Evolutionary conservation across 305 asterid genomes (phyloP).

Genomic region (Petunia hybrid): DNA sequence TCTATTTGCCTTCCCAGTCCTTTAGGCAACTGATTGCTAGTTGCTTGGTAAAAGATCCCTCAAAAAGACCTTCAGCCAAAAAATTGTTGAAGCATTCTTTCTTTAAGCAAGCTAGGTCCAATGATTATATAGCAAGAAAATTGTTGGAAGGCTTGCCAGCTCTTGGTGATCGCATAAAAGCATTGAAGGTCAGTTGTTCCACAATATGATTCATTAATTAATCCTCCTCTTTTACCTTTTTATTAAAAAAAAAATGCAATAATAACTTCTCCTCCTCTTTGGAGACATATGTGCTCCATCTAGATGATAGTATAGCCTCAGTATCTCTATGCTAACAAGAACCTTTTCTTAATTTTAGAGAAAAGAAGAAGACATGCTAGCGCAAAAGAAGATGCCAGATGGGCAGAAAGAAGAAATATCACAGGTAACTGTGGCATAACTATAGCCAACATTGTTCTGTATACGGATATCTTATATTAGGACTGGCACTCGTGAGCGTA

Average conservation of each 20-base stretch:
- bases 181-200: conserved; percentile 43
- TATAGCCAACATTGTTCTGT: neutral
- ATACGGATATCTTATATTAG: neutral
- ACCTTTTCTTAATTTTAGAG: conserved; percentile 52
- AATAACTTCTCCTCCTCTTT: neutral
- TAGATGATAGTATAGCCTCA: neutral
- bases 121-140: conserved; percentile 45
- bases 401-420: conserved; percentile 98
- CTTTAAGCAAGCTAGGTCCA: conserved; percentile 57
- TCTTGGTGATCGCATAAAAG: conserved; percentile 43
- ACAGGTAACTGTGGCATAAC: conserved; percentile 60
- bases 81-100: conserved; percentile 56
- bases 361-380: conserved; percentile 97
- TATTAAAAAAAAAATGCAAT: neutral
- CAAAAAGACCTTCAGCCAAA: conserved; percentile 56
- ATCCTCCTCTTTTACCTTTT: neutral
- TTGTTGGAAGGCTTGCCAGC: conserved; percentile 50
- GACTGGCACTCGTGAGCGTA: neutral
- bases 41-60: conserved; percentile 61
- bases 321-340: conserved; percentile 39
- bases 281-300: conserved; percentile 23
- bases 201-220: conserved; percentile 14
- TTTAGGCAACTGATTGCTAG: conserved; percentile 54
- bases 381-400: conserved; percentile 95
- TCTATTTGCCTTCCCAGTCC: conserved; percentile 34